Base-by-base conservation (phyloP, 768 basidiomycete species). In the Lactarius sp. region DNA sequence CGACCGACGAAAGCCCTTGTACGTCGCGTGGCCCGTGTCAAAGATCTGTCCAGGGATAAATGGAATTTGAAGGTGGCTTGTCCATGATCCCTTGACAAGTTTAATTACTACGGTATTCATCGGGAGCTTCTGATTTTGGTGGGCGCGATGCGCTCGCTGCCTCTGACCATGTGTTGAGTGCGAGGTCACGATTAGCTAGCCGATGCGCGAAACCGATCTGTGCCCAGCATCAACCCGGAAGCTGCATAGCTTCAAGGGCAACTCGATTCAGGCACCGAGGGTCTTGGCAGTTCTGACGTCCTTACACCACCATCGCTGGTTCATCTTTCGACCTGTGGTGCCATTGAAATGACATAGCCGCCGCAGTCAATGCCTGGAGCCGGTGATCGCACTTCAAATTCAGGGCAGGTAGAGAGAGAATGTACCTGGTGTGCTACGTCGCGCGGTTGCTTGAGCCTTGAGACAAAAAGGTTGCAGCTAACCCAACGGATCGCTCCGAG, bases 181-280 rank as follows among this genome's bases (percentile, higher is more conserved):
- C 10, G 46, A 51, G 12, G 31, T 51, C 8, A 3, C 9, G 46
- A 47, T 47, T 33, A 51, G 6, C n/a, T 47, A 13, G 42, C 18
- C 55, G 27, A 56, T 56, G 18, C 18, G 4, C 37, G 37, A 47
- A 20, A 27, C 54, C 27, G 37, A 55, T 49, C 27, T 31, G 46
- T n/a, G n/a, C 34, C 33, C 34, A 31, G 1, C n/a, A 8, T 27
- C 13, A 39, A 7, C 7, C 20, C 34, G 7, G 37, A 46, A 20
- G 33, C 36, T 33, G n/a, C 60, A 41, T 36, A 36, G 33, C 41
- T 52, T 49, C 4, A 39, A 44, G 55, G 9, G 41, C 49, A 13
- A 36, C 16, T 36, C 20, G 6, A 4, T n/a, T 46, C 55, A 62
- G 61, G 55, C 55, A 56, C 61, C 39, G 50, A 56, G n/a, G 12